These are phyloP conservation scores for Alternaria alternata DNA, from an alignment of 2,329 filamentous ascomycete genomes.

Conservation along the genomic window DNA sequence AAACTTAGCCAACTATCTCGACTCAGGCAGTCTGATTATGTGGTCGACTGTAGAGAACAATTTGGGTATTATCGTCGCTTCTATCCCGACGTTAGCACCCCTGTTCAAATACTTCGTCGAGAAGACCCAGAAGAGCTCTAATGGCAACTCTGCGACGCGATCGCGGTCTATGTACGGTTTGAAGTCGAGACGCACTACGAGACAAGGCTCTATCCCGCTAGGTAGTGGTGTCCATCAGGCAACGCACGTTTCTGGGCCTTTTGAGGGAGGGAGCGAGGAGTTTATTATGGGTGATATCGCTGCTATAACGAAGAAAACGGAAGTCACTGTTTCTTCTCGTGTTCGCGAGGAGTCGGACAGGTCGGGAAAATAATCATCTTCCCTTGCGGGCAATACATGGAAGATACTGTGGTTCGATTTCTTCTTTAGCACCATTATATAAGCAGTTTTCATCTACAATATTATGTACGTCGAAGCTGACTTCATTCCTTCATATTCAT, in stretches of 20 bases:
- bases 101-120: slow-evolving; percentile 27
- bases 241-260: background rate
- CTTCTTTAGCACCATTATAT: background rate
- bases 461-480: background rate
- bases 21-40: slow-evolving; percentile 24
- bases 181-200: slow-evolving; percentile 7
- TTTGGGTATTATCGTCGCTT: slow-evolving; percentile 26
- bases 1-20: slow-evolving; percentile 25
- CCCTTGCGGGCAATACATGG: background rate
- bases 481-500: background rate
- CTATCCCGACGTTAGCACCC: slow-evolving; percentile 21
- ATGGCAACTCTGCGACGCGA: slow-evolving; percentile 5
- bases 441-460: background rate
- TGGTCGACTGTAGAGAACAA: slow-evolving; percentile 29
- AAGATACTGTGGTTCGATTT: background rate
- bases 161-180: slow-evolving; percentile 17
- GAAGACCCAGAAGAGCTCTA: slow-evolving; percentile 22
- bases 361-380: background rate
- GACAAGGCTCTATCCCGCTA: slow-evolving; percentile 9
- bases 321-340: slow-evolving; percentile 10
- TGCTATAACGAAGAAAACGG: slow-evolving; percentile 17
- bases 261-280: slow-evolving; percentile 15
- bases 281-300: slow-evolving; percentile 11
- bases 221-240: slow-evolving; percentile 5
- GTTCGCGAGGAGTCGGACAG: background rate